These are phyloP conservation scores for Neurospora sp. DNA, from an alignment of 495 filamentous ascomycete genomes.

Conservation along the genomic window DNA sequence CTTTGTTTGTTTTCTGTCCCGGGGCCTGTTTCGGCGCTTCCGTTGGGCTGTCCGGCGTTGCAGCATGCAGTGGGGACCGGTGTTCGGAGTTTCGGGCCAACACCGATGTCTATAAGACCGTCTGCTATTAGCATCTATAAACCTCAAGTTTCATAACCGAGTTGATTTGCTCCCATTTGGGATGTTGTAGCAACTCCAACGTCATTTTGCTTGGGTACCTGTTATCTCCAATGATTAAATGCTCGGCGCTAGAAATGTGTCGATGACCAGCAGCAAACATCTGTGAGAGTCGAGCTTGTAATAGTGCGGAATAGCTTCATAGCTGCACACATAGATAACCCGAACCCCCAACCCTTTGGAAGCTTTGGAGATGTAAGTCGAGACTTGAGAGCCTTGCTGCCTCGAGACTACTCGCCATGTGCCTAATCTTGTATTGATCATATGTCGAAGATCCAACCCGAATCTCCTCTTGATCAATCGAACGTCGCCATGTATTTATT, in stretches of 20 bases:
- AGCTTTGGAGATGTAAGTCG: neutral
- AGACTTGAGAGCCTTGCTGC: neutral
- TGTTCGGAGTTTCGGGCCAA: neutral
- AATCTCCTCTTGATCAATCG: neutral
- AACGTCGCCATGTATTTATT: neutral
- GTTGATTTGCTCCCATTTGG: neutral
- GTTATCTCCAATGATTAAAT: no score
- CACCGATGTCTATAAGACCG: neutral
- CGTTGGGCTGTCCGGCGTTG: neutral
- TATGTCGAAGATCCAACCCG: neutral
- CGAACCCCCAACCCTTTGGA: neutral
- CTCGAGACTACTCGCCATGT: neutral
- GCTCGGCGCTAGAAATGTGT: neutral
- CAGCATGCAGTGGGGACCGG: neutral
- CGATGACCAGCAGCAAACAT: neutral
- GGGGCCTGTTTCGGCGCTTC: neutral
- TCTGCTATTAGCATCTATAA: neutral
- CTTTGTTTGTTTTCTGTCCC: neutral
- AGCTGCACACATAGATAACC: neutral
- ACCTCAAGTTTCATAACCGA: neutral
- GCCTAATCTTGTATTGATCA: neutral
- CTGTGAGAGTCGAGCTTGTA: neutral
- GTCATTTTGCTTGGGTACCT: neutral
- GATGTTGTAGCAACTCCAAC: neutral
- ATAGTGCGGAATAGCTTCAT: neutral